A percentile compares a stretch with the other conserved stretches of the same genome.
Evolutionary conservation across 2,329 filamentous ascomycete species (phyloP).

Genomic region (Biscogniauxia mediterranea): DNA sequence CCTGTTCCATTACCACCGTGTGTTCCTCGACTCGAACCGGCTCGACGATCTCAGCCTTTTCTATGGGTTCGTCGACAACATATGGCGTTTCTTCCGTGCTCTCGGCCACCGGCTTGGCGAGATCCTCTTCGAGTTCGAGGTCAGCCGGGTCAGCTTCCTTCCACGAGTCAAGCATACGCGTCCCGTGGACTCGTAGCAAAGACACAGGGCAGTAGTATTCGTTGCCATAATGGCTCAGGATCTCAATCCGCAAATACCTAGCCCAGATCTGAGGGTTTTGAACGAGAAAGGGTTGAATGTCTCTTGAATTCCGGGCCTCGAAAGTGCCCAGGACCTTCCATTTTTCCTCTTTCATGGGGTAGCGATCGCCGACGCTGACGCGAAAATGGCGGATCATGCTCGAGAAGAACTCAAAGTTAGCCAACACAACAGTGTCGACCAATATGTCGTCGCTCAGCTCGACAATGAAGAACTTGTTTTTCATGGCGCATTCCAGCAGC

Average conservation of each 20-base stretch:
- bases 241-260: constrained; percentile 87
- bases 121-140: constrained; percentile 58
- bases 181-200: constrained; percentile 86
- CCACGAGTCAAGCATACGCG: constrained; percentile 92
- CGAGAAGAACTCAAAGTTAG: constrained; percentile 98
- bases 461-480: constrained; percentile 91
- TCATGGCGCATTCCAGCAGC: constrained; percentile 82
- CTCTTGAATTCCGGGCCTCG: constrained; percentile 86
- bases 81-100: constrained; percentile 30
- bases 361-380: constrained; percentile 90
- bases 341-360: constrained; percentile 86
- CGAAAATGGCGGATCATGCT: constrained; percentile 92
- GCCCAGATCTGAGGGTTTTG: constrained; percentile 95
- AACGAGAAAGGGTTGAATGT: constrained; percentile 92
- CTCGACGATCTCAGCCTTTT: constrained; percentile 23
- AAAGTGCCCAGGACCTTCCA: constrained; percentile 89
- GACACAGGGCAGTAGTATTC: constrained; percentile 97
- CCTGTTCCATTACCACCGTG: constrained; percentile 17
- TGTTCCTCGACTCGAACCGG: constrained; percentile 22
- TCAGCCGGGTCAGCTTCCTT: constrained; percentile 72
- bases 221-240: constrained; percentile 89
- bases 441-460: constrained; percentile 85
- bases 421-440: constrained; percentile 93
- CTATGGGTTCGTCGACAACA: constrained; percentile 16
- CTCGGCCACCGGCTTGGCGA: constrained; percentile 29